Percentiles rank a stretch among this genome's conserved stretches.
Evolutionary conservation across 2,329 filamentous ascomycete genomes (phyloP).

Genomic region (Acarospora socialis): DNA sequence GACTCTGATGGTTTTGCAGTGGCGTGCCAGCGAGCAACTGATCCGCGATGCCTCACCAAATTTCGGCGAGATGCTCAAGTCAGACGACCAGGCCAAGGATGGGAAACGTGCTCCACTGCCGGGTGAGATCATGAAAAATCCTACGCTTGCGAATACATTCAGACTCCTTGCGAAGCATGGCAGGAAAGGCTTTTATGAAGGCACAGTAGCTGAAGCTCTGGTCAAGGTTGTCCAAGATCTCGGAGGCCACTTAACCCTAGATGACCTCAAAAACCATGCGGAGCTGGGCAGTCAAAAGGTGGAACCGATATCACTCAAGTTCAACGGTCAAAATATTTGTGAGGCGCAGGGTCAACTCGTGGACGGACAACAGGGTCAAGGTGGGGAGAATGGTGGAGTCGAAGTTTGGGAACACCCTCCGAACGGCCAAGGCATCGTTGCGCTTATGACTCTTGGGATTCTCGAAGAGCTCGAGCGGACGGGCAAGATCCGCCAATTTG

Average conservation of each 20-base stretch:
- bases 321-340: constrained; percentile 49
- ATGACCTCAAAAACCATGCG: constrained; percentile 67
- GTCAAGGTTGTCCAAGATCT: constrained; percentile 62
- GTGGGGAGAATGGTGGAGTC: constrained; percentile 40
- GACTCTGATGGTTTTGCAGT: constrained; percentile 38
- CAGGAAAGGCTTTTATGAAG: constrained; percentile 83
- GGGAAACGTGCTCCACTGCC: constrained; percentile 61
- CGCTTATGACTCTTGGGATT: constrained; percentile 86
- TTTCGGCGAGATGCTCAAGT: constrained; percentile 73
- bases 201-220: constrained; percentile 65
- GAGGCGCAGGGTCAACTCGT: constrained; percentile 32
- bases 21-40: constrained; percentile 48
- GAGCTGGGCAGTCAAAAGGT: constrained; percentile 62
- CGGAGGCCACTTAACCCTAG: constrained; percentile 64
- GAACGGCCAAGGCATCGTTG: constrained; percentile 91
- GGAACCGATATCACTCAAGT: constrained; percentile 70
- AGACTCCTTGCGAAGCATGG: constrained; percentile 62
- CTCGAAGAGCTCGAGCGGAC: constrained; percentile 68
- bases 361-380: constrained; percentile 28
- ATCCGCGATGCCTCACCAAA: constrained; percentile 71
- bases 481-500: constrained; percentile 60
- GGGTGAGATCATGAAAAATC: constrained; percentile 83
- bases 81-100: constrained; percentile 50
- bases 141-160: constrained; percentile 68
- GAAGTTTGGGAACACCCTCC: constrained; percentile 95